Evolutionary conservation across 176 grass and related monocot species (phyloP).

Genomic region (Microstegium vimineum): DNA sequence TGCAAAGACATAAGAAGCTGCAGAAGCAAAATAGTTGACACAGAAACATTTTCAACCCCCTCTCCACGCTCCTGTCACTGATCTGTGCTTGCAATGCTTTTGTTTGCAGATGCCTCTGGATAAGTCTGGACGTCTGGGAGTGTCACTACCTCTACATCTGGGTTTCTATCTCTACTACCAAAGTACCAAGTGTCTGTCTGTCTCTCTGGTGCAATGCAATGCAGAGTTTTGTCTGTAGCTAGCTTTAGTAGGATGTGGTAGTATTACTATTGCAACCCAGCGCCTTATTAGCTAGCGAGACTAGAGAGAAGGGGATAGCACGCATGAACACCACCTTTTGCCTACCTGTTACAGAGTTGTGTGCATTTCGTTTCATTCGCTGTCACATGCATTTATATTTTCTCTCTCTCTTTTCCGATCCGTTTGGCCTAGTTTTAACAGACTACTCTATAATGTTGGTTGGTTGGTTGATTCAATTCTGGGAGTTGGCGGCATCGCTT

Average conservation of each 20-base stretch:
- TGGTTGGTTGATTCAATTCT: neutral
- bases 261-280: neutral
- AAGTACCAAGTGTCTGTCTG: neutral
- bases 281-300: neutral
- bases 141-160: neutral
- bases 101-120: conserved; percentile 26
- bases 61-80: neutral
- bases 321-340: neutral
- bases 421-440: neutral
- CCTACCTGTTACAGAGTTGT: neutral
- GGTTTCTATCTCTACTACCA: neutral
- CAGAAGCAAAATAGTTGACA: neutral
- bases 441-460: neutral
- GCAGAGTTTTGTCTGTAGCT: neutral
- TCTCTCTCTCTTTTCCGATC: no score
- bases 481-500: neutral
- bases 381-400: neutral
- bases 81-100: neutral
- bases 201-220: neutral
- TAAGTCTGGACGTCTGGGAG: neutral
- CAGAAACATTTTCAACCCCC: neutral
- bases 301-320: neutral
- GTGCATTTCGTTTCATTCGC: neutral
- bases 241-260: neutral
- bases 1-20: neutral